phyloP scores from a whole-genome alignment of 768 basidiomycete genomes.

The Lactarius vividus region DNA sequence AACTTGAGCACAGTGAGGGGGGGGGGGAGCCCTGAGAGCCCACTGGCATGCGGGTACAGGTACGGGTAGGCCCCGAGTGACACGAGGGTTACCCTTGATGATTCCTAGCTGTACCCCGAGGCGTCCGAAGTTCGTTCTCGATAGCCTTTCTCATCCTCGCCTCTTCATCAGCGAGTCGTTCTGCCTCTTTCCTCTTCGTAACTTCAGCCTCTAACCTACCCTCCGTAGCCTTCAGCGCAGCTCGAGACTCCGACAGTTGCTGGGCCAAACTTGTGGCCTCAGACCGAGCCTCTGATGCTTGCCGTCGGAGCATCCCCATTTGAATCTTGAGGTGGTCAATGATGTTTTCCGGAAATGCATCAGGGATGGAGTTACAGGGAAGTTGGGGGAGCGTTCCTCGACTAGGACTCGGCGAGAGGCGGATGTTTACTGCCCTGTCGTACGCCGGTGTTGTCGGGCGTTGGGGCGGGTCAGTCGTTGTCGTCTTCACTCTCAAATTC shows the following conservation, averaged over 20 bases:
- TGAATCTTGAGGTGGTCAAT: conserved; percentile 67
- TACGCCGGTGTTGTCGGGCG: conserved; percentile 21
- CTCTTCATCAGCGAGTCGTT: conserved; percentile 51
- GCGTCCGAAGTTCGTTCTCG: conserved; percentile 47
- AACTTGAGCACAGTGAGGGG: too few relatives aligned
- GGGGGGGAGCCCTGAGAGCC: too few relatives aligned
- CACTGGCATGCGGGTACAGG: too few relatives aligned
- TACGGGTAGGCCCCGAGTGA: too few relatives aligned
- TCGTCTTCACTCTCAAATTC: conserved; percentile 71
- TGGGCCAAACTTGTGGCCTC: conserved; percentile 64
- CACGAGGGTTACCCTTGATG: too few relatives aligned
- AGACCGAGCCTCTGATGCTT: conserved; percentile 66
- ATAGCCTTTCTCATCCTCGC: conserved; percentile 43
- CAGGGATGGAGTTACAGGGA: conserved; percentile 7
- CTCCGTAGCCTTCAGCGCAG: conserved; percentile 54
- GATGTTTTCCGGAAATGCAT: conserved; percentile 35
- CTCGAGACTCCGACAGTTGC: conserved; percentile 63
- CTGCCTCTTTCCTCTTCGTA: conserved; percentile 55
- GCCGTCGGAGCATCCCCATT: conserved; percentile 58
- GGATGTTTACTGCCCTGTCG: conserved; percentile 9
- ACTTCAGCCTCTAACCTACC: conserved; percentile 59
- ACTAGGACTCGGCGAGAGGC: conserved; percentile 11
- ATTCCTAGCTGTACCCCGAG: too few relatives aligned
- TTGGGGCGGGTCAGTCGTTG: conserved; percentile 1
- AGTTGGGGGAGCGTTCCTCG: conserved; percentile 5